Evolutionary conservation across 1,139 yeast genomes (phyloP), one percentile per base, ranked within the genome.

Genomic region (Saccharomycopsis hybrid): DNA sequence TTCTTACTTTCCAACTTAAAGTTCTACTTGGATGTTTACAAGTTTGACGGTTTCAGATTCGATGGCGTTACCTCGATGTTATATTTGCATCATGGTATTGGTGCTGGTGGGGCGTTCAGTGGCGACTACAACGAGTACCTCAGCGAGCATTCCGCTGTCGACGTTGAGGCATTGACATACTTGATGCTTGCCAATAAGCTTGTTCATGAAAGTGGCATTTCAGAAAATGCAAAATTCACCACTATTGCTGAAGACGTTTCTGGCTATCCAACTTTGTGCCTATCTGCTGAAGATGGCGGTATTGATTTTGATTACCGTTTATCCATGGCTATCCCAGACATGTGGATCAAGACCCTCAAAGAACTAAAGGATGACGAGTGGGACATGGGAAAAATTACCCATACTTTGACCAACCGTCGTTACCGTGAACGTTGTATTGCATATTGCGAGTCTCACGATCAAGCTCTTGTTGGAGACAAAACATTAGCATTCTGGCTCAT

Each of bases 261-360:
- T 48, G 98, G 98, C 13, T 92, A 92, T 86, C 98, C 98, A 36
- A 88, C 97, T 0, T 71, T 92, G 49, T 90, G 97, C 67, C 67
- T 87, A 46, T 82, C 94, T 5, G 74, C 87, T 44, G 54, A 60
- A 0, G 65, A 71, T 36, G 97, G 97, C 48, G 98, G 98, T 49
- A 81, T 86, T 57, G 98, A 97, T 0, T 92, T 90, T 62, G 94
- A 90, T 63, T 92, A 90, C 65, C 74, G 97, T 57, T 72, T 92
- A 53, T 94, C 96, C 2, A 92, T 92, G 98, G 97, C 97, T 1
- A 75, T 92, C 54, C 98, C 98, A 4, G 98, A 92, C 66, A 90
- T 90, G 97, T 92, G 98, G 97, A 92, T 92, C 68, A 92, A 92
- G 66, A 69, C 89, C 48, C 69, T 92, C 59, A 92, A 92, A 64